Evolutionary conservation across 306 rosid species (phyloP).

Genomic region (Inga leiocalycina): DNA sequence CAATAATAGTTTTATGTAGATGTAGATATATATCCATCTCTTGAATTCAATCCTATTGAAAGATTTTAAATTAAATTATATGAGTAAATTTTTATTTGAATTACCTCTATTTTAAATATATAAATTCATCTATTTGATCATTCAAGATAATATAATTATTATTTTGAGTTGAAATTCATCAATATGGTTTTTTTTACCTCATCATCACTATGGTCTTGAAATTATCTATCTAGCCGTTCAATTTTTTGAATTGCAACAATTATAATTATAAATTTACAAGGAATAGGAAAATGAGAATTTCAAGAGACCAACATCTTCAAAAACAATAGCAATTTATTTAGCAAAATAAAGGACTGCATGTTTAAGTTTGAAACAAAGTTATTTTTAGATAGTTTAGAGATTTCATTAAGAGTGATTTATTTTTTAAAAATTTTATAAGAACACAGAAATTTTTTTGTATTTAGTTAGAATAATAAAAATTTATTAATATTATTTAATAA

Average conservation of each 20-base stretch:
- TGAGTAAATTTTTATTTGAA: not conserved
- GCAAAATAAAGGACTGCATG: not conserved
- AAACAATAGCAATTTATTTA: not conserved
- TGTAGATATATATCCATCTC: too few relatives aligned
- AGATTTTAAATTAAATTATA: too few relatives aligned
- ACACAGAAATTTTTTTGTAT: not conserved
- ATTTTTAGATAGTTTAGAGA: not conserved
- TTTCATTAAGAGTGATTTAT: too few relatives aligned
- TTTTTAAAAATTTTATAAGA: too few relatives aligned
- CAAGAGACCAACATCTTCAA: not conserved
- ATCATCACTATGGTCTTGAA: not conserved
- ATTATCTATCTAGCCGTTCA: not conserved
- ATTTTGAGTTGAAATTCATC: not conserved
- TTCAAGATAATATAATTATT: too few relatives aligned
- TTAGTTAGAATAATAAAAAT: not conserved
- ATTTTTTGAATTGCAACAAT: not conserved
- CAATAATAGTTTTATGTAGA: too few relatives aligned
- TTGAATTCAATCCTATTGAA: too few relatives aligned
- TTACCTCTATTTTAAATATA: not conserved
- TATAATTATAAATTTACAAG: not conserved
- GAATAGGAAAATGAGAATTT: not conserved
- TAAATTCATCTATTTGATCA: not conserved
- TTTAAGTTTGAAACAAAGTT: too few relatives aligned
- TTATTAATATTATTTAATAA: too few relatives aligned
- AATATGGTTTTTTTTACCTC: not conserved